Conservation (phyloP, 108 stramenopile genomes). For the Nannochloropsis gaditana region DNA sequence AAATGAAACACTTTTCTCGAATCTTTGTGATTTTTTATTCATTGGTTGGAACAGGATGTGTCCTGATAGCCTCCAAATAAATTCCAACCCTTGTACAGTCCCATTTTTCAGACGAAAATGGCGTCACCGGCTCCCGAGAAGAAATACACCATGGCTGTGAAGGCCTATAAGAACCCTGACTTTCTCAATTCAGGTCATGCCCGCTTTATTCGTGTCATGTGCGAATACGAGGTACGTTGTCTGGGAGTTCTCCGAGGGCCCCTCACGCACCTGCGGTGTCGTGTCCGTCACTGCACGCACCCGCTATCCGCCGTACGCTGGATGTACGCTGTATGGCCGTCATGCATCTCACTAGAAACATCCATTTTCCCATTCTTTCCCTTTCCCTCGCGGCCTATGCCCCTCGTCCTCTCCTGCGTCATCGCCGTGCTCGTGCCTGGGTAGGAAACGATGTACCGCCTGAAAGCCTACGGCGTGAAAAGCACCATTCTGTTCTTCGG, state of each 20-base stretch:
- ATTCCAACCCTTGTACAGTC: too few relatives aligned
- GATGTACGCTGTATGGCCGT: too few relatives aligned
- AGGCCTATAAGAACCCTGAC: constrained; percentile 49
- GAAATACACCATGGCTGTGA: constrained; percentile 43
- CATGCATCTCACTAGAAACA: too few relatives aligned
- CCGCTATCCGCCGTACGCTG: too few relatives aligned
- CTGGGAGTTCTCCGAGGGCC: too few relatives aligned
- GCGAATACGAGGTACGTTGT: constrained; percentile 41
- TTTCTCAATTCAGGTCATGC: constrained; percentile 48
- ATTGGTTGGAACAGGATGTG: too few relatives aligned
- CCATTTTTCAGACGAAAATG: not conserved
- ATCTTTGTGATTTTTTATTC: too few relatives aligned
- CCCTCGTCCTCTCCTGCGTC: not conserved
- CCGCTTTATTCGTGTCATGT: constrained; percentile 49
- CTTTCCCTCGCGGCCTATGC: not conserved
- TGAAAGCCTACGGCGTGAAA: constrained; percentile 37
- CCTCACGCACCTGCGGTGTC: not conserved
- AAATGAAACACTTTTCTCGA: too few relatives aligned
- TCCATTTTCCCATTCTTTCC: not conserved
- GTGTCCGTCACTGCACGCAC: not conserved
- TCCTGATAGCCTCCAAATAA: too few relatives aligned
- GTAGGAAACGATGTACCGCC: constrained; percentile 47
- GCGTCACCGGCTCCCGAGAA: constrained; percentile 16
- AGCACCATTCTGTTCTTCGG: constrained; percentile 43
- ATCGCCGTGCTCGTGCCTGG: not conserved